Conservation (phyloP, 768 basidiomycete species). For the Psilocybe cyanescens region DNA sequence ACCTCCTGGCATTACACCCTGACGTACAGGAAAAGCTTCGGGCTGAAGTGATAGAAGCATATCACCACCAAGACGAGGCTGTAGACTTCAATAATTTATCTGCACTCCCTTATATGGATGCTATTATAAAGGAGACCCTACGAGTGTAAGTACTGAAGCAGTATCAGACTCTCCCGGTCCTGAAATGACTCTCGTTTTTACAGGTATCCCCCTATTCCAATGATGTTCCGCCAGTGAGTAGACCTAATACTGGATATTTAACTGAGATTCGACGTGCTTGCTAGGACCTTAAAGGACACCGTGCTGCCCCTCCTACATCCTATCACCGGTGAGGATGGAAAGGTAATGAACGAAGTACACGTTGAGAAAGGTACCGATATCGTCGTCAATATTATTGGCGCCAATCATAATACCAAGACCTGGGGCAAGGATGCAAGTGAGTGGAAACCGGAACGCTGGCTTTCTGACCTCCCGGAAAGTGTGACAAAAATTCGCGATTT, state of each 20-base stretch:
- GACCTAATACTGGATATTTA: background rate
- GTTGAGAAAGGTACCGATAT: conserved; percentile 43
- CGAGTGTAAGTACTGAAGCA: background rate
- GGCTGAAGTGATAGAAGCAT: conserved; percentile 4
- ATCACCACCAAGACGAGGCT: conserved; percentile 7
- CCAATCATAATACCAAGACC: conserved; percentile 31
- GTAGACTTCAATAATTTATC: conserved; percentile 12
- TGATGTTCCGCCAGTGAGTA: background rate
- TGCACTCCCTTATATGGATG: conserved; percentile 8
- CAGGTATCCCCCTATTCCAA: background rate
- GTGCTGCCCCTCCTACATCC: conserved; percentile 50
- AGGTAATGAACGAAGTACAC: conserved; percentile 34
- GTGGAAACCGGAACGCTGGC: conserved; percentile 44
- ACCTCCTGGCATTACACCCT: conserved; percentile 23
- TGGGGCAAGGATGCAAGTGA: conserved; percentile 41
- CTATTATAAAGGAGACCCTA: background rate
- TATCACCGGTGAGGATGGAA: conserved; percentile 37
- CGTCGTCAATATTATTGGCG: conserved; percentile 33
- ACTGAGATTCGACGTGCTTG: background rate
- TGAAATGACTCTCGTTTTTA: background rate
- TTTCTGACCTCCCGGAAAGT: conserved; percentile 33
- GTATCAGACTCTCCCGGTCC: background rate
- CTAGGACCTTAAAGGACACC: conserved; percentile 11
- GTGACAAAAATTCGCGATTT: conserved; percentile 24
- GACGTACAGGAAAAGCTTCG: background rate